Conservation (phyloP, 352 stramenopile genomes). For the Pythium apleroticum region DNA sequence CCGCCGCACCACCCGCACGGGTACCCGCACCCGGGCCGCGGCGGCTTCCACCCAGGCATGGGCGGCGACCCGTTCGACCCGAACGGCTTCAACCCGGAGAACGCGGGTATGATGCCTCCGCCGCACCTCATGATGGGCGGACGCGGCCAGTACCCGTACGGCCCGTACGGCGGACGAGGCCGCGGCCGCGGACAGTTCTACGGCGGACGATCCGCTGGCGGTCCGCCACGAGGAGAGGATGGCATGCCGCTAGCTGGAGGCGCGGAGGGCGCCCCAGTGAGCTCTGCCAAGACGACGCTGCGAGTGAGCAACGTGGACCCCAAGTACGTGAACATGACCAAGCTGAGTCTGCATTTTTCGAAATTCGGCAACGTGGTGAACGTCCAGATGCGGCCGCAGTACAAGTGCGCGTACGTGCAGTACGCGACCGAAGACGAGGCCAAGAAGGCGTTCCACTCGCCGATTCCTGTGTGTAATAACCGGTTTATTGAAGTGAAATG, state of each 20-base stretch:
- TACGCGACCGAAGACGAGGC: constrained; percentile 82
- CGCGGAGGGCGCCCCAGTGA: background rate
- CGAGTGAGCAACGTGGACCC: constrained; percentile 84
- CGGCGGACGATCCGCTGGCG: constrained; percentile 25
- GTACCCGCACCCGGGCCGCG: constrained; percentile 40
- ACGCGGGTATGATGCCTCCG: constrained; percentile 54
- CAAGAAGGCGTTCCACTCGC: constrained; percentile 86
- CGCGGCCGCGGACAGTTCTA: constrained; percentile 36
- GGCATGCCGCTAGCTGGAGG: background rate
- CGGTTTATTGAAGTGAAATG: constrained; percentile 89
- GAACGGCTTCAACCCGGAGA: constrained; percentile 66
- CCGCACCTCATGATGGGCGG: constrained; percentile 70
- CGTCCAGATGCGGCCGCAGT: constrained; percentile 82
- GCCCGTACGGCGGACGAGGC: constrained; percentile 30
- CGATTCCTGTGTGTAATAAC: constrained; percentile 88
- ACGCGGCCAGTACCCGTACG: constrained; percentile 18
- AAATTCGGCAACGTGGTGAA: constrained; percentile 90
- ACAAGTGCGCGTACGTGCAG: constrained; percentile 84
- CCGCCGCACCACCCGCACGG: constrained; percentile 30
- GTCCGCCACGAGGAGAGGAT: background rate
- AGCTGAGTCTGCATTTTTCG: constrained; percentile 84
- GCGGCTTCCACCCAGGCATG: constrained; percentile 37
- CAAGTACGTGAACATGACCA: constrained; percentile 90
- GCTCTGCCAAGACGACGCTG: constrained; percentile 64
- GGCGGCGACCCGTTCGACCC: constrained; percentile 56